A percentile compares a stretch with the other conserved stretches of the same genome.
Conservation (phyloP, 2,329 filamentous ascomycete species). For the Corniculantispora saksenae region DNA sequence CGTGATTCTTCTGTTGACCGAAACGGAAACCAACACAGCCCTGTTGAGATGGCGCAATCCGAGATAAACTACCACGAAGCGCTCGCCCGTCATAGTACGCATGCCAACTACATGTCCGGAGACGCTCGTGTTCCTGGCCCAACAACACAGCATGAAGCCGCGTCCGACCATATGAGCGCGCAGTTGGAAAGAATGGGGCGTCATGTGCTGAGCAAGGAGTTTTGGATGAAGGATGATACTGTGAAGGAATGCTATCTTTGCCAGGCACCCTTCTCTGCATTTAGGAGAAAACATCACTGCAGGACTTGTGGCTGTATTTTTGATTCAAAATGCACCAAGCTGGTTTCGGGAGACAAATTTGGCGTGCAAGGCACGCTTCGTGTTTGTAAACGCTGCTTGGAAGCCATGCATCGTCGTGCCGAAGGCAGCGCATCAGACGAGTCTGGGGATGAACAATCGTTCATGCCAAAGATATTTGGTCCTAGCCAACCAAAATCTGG, state of each 20-base stretch:
- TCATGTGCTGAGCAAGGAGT: constrained; percentile 89
- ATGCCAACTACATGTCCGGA: constrained; percentile 47
- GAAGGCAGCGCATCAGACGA: constrained; percentile 87
- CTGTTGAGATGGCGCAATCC: constrained; percentile 60
- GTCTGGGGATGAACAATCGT: constrained; percentile 75
- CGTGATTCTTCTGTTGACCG: constrained; percentile 61
- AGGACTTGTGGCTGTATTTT: constrained; percentile 97
- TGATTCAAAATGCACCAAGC: constrained; percentile 90
- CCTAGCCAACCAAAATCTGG: constrained; percentile 50
- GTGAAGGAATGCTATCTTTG: constrained; percentile 97
- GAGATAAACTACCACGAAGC: constrained; percentile 59
- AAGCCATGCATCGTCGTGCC: constrained; percentile 85
- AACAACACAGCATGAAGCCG: constrained; percentile 53
- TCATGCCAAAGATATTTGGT: constrained; percentile 65
- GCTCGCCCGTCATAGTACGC: constrained; percentile 49
- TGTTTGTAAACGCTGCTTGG: constrained; percentile 90
- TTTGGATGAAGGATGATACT: constrained; percentile 99
- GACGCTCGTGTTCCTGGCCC: constrained; percentile 57
- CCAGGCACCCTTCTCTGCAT: constrained; percentile 86
- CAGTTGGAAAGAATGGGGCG: constrained; percentile 73
- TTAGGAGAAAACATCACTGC: constrained; percentile 95
- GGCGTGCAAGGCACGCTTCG: constrained; percentile 81
- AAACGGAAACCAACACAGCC: constrained; percentile 53
- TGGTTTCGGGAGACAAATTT: constrained; percentile 86
- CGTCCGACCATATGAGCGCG: constrained; percentile 59